phyloP scores from a whole-genome alignment of 2,329 filamentous ascomycete genomes.

The Alternaria sp. region DNA sequence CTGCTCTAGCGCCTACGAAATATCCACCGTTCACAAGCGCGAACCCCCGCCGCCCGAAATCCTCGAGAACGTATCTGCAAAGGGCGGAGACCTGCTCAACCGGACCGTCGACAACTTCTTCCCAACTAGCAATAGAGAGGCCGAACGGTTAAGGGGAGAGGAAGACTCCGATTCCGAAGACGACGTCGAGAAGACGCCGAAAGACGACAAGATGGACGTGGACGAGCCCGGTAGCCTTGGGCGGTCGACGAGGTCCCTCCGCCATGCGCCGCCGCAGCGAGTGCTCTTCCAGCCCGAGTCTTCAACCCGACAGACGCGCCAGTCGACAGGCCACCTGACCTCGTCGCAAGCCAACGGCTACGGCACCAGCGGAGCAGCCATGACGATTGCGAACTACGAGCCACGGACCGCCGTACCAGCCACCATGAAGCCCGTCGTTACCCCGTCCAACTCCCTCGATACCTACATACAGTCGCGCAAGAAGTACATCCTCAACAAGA shows the following conservation, averaged over 20 bases:
- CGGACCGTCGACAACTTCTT: conserved; percentile 79
- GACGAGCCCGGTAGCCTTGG: conserved; percentile 58
- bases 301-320: conserved; percentile 68
- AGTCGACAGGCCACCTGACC: conserved; percentile 49
- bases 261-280: conserved; percentile 84
- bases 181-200: conserved; percentile 54
- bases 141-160: conserved; percentile 57
- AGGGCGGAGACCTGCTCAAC: conserved; percentile 78
- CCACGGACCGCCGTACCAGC: conserved; percentile 68
- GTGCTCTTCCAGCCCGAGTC: conserved; percentile 86
- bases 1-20: conserved; percentile 73
- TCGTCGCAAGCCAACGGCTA: conserved; percentile 55
- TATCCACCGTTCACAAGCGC: conserved; percentile 75
- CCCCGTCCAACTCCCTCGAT: conserved; percentile 74
- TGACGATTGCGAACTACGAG: conserved; percentile 72
- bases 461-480: conserved; percentile 68
- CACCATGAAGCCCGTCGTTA: conserved; percentile 74
- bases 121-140: conserved; percentile 56
- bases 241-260: conserved; percentile 58
- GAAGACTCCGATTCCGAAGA: conserved; percentile 59
- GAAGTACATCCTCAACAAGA: conserved; percentile 56
- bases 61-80: conserved; percentile 79
- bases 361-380: conserved; percentile 53
- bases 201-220: conserved; percentile 56
- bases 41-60: conserved; percentile 89